Evolutionary conservation across 495 filamentous ascomycete species (phyloP).

Genomic region (Aspergillus avenaceus): DNA sequence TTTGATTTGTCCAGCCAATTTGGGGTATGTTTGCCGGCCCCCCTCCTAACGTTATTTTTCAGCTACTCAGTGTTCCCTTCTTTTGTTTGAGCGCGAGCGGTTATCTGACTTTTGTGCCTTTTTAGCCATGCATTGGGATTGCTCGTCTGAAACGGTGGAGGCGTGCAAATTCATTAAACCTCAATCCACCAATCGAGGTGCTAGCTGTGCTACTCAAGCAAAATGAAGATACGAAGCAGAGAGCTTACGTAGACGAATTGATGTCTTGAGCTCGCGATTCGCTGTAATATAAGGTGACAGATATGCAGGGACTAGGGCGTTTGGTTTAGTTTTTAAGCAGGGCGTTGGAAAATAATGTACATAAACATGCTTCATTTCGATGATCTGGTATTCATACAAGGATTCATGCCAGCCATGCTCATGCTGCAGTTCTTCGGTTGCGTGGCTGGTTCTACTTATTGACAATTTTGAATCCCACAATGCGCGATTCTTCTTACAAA

Average conservation of each 20-base stretch:
- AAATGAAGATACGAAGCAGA: slow-evolving; percentile 48
- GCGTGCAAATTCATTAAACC: slow-evolving; percentile 69
- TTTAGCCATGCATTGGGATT: slow-evolving; percentile 85
- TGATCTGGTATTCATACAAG: neutral
- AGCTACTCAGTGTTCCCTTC: neutral
- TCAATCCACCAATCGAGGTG: slow-evolving; percentile 90
- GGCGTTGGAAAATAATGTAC: slow-evolving; percentile 1
- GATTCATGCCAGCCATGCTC: no score
- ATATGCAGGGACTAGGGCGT: neutral
- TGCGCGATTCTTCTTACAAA: no score
- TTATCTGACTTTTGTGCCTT: slow-evolving; percentile 16
- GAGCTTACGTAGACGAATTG: slow-evolving; percentile 77
- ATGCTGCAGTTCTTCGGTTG: no score
- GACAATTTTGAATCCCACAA: no score
- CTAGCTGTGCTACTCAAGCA: slow-evolving; percentile 77
- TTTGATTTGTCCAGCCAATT: slow-evolving; percentile 87
- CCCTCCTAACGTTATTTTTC: neutral
- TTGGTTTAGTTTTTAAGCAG: neutral
- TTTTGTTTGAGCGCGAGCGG: neutral
- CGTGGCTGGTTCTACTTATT: no score
- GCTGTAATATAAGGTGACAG: neutral
- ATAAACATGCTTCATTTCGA: neutral
- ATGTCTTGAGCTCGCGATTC: slow-evolving; percentile 40
- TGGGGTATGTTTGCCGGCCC: slow-evolving; percentile 60
- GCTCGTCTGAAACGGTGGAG: slow-evolving; percentile 80